These are phyloP conservation scores for Eucalyptus decipiens DNA, from an alignment of 345 rosid genomes.

Conservation along the genomic window DNA sequence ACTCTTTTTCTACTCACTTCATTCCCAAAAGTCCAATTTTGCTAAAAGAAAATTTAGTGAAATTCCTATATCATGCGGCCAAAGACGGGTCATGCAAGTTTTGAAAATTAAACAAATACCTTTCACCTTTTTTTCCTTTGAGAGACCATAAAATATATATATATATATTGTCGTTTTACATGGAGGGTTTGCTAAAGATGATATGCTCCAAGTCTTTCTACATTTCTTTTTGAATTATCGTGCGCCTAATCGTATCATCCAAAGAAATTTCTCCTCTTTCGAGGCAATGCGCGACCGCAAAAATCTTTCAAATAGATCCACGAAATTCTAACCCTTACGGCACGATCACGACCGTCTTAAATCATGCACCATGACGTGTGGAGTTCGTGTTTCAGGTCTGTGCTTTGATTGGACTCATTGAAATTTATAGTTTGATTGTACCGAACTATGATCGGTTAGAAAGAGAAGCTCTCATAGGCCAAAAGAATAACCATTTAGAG, in stretches of 20 bases:
- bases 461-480: background rate
- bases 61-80: background rate
- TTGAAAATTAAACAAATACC: background rate
- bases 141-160: too few species aligned
- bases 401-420: background rate
- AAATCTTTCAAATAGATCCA: background rate
- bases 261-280: background rate
- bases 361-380: background rate
- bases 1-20: background rate
- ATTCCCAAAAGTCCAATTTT: too few species aligned
- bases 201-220: background rate
- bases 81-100: background rate
- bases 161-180: fast-evolving
- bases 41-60: too few species aligned
- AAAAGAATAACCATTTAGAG: too few species aligned
- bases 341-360: background rate
- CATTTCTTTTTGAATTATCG: too few species aligned
- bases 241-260: background rate
- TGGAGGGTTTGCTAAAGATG: background rate
- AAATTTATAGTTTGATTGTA: background rate
- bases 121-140: background rate
- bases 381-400: background rate
- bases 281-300: background rate
- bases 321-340: background rate
- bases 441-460: background rate